Evolutionary conservation across 2,329 filamentous ascomycete genomes (phyloP).

Genomic region (Fusarium sp.): DNA sequence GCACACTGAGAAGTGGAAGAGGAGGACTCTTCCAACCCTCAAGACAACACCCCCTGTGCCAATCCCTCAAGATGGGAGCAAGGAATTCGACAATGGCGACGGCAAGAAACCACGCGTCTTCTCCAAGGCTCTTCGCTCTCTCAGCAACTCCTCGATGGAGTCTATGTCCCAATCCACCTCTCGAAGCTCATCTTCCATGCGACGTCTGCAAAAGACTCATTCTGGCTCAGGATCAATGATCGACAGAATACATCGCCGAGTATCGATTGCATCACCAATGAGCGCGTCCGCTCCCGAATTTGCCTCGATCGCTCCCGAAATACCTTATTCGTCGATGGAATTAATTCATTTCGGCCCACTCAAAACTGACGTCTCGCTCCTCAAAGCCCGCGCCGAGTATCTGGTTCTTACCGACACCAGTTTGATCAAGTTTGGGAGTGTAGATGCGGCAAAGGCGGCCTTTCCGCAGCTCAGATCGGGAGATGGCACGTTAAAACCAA

Average conservation of each 20-base stretch:
- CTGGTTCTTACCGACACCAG: slow-evolving; percentile 63
- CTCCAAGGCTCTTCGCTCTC: slow-evolving; percentile 53
- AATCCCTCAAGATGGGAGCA: slow-evolving; percentile 34
- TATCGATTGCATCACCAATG: slow-evolving; percentile 52
- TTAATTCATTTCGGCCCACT: slow-evolving; percentile 59
- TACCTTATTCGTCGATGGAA: slow-evolving; percentile 52
- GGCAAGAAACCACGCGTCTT: slow-evolving; percentile 52
- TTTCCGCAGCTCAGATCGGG: slow-evolving; percentile 58
- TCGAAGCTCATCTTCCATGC: slow-evolving; percentile 48
- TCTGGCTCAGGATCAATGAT: slow-evolving; percentile 56
- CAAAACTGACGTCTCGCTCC: slow-evolving; percentile 61
- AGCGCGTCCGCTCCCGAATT: slow-evolving; percentile 48
- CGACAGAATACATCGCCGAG: slow-evolving; percentile 55
- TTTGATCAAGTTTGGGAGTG: slow-evolving; percentile 62
- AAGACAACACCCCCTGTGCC: slow-evolving; percentile 40
- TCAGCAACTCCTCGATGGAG: slow-evolving; percentile 56
- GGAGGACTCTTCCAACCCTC: slow-evolving; percentile 49
- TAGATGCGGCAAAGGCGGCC: slow-evolving; percentile 58
- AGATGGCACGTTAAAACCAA: slow-evolving; percentile 38
- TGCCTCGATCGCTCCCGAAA: slow-evolving; percentile 46
- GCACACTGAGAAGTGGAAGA: slow-evolving; percentile 52
- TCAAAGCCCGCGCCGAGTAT: slow-evolving; percentile 62
- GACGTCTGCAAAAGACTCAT: slow-evolving; percentile 53
- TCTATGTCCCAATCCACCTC: slow-evolving; percentile 50
- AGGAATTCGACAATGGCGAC: slow-evolving; percentile 44